Evolutionary conservation across 208 protist species (phyloP).

Genomic region (Crithidia mellificae): DNA sequence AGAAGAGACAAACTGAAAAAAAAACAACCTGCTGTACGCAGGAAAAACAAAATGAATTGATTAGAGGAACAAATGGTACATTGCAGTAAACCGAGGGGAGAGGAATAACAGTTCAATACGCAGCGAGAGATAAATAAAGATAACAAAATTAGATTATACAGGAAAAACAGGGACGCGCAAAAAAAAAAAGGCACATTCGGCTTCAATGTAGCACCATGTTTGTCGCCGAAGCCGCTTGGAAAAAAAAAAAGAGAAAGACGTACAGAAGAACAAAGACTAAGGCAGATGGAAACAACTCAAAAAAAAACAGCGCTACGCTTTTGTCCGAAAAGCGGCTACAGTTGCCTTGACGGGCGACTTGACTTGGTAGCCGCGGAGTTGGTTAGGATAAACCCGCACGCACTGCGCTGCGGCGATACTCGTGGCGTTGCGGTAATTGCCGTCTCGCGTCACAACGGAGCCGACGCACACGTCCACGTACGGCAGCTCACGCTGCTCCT

Average conservation of each 20-base stretch:
- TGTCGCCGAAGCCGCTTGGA: no score
- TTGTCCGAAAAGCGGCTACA: background rate
- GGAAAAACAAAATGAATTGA: background rate
- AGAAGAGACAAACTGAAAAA: background rate
- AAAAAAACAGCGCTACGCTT: background rate
- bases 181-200: no score
- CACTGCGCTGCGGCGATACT: constrained; percentile 51
- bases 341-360: background rate
- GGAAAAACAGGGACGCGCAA: background rate
- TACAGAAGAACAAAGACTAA: background rate
- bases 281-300: background rate
- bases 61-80: background rate
- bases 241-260: constrained; percentile 2
- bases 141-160: no score
- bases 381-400: constrained; percentile 29
- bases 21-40: background rate
- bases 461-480: constrained; percentile 51
- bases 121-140: no score
- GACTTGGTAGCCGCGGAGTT: constrained; percentile 13
- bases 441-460: constrained; percentile 35
- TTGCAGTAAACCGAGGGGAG: background rate
- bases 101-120: background rate
- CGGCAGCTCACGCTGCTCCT: constrained; percentile 23
- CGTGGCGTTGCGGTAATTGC: constrained; percentile 51
- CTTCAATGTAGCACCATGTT: no score